Percentiles rank a stretch among this genome's conserved stretches.
Conservation (phyloP, 148 eudicot genomes). For the Vaccinium myrtillus region DNA sequence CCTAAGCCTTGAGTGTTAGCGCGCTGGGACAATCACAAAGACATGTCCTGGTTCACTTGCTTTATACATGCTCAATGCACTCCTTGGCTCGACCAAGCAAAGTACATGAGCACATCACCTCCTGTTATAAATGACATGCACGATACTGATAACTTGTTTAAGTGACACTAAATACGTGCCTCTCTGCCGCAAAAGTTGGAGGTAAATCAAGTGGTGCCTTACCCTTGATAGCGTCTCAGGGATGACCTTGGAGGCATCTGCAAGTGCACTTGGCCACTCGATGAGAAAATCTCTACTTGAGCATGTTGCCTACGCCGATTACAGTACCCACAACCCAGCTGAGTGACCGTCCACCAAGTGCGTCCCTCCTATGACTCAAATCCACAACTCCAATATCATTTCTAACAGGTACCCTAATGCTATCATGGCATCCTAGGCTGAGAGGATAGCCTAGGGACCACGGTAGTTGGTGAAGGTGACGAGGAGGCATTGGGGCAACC, state of each 20-base stretch:
- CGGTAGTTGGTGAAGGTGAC: background rate
- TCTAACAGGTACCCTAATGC: background rate
- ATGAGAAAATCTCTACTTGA: background rate
- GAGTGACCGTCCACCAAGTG: background rate
- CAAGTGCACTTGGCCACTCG: background rate
- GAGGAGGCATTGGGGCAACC: background rate
- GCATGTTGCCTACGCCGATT: background rate
- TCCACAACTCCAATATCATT: background rate
- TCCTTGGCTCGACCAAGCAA: background rate
- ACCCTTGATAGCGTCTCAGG: background rate
- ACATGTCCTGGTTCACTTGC: background rate
- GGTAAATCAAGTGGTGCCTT: background rate
- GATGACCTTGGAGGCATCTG: background rate
- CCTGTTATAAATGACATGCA: background rate
- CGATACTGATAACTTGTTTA: background rate
- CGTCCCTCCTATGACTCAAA: background rate
- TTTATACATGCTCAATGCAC: background rate
- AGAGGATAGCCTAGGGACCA: background rate
- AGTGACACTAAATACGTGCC: background rate
- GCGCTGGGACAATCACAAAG: background rate
- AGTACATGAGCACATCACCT: background rate
- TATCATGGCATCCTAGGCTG: background rate
- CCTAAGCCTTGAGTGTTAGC: background rate
- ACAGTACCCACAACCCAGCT: background rate
- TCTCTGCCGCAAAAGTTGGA: background rate